Percentiles rank a stretch among this genome's conserved stretches.
These are phyloP conservation scores for Eucalyptus shirleyi DNA, from an alignment of 345 rosid genomes.

Conservation along the genomic window DNA sequence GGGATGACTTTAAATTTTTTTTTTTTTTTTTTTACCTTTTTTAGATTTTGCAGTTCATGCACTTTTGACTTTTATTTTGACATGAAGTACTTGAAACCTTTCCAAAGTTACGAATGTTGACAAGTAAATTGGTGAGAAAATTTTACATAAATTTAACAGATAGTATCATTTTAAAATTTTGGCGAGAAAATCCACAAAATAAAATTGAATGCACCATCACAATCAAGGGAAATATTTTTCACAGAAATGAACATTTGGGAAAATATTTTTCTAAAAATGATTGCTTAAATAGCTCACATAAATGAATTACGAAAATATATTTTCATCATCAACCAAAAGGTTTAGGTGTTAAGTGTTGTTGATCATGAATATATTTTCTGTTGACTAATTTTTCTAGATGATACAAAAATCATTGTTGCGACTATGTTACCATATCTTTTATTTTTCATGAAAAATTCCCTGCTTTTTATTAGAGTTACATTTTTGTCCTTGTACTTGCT, in stretches of 20 bases:
- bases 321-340: neutral
- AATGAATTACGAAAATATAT: neutral
- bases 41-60: neutral
- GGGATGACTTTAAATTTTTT: neutral
- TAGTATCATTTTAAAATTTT: neutral
- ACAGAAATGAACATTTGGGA: neutral
- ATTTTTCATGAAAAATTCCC: neutral
- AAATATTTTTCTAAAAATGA: neutral
- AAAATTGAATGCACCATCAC: neutral
- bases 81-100: neutral
- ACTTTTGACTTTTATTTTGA: neutral
- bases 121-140: neutral
- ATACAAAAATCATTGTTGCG: neutral
- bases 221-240: neutral
- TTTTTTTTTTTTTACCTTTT: neutral
- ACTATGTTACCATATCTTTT: neutral
- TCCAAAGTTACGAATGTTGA: neutral
- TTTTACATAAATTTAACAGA: neutral
- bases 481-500: neutral
- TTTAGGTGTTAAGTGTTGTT: neutral
- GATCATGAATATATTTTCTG: neutral
- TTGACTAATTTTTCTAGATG: neutral
- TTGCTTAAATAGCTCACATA: neutral
- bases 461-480: neutral
- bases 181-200: neutral